Evolutionary conservation across 78 protist genomes (phyloP).

Genomic region (Dictyostelium brefeldianum): DNA sequence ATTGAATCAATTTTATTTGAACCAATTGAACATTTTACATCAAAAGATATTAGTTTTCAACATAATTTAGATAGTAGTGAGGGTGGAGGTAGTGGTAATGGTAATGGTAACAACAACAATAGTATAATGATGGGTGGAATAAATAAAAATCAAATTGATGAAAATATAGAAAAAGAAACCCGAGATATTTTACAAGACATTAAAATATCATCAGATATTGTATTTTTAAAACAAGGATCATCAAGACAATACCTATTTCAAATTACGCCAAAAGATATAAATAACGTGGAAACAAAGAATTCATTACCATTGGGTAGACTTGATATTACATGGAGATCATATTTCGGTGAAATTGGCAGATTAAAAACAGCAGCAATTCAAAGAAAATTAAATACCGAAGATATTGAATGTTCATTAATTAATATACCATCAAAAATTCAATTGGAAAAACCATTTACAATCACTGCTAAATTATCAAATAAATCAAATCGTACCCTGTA

Average conservation of each 20-base stretch:
- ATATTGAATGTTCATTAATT: slow-evolving; percentile 34
- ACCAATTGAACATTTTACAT: slow-evolving; percentile 36
- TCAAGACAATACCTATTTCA: slow-evolving; percentile 75
- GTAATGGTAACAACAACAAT: not conserved
- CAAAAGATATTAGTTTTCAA: slow-evolving; percentile 30
- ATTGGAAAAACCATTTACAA: slow-evolving; percentile 47
- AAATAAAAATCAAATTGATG: not conserved
- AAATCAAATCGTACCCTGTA: slow-evolving; percentile 33
- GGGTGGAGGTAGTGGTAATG: not conserved
- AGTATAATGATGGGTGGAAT: not conserved
- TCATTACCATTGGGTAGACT: slow-evolving; percentile 60
- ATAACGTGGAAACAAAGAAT: slow-evolving; percentile 49
- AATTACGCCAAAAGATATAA: slow-evolving; percentile 51
- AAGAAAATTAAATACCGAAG: slow-evolving; percentile 38
- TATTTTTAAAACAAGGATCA: slow-evolving; percentile 68
- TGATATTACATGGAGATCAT: slow-evolving; percentile 74
- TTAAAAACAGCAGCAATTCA: slow-evolving; percentile 57
- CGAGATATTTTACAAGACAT: not conserved
- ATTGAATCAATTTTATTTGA: slow-evolving; percentile 70
- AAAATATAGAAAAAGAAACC: not conserved
- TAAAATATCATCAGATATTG: slow-evolving; percentile 31
- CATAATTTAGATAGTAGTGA: not conserved
- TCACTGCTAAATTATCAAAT: slow-evolving; percentile 31
- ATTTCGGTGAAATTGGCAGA: slow-evolving; percentile 80
- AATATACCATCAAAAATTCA: slow-evolving; percentile 22